Conservation (phyloP, 148 eudicot species). For the Bassia scoparia region DNA sequence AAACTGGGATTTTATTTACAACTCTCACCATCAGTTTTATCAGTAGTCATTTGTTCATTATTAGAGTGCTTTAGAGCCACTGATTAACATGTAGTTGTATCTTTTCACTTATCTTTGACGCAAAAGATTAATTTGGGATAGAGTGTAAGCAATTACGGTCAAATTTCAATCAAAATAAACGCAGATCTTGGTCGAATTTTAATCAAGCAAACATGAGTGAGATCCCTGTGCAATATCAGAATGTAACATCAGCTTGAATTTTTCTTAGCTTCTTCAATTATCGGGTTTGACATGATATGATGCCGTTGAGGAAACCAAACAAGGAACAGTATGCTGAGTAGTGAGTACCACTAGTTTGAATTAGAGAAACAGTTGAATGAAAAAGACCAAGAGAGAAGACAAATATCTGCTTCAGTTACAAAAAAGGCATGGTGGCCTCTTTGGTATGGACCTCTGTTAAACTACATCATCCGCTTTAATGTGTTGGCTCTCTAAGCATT, state of each 20-base stretch:
- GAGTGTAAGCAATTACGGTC: too few species aligned
- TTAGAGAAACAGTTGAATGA: slow-evolving; percentile 7
- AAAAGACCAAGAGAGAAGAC: slow-evolving; percentile 14
- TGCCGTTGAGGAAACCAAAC: neutral
- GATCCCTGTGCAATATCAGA: neutral
- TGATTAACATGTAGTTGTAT: too few species aligned
- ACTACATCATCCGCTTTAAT: too few species aligned
- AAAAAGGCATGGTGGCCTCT: neutral
- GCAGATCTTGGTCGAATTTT: neutral
- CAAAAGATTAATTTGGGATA: too few species aligned
- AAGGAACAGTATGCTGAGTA: neutral
- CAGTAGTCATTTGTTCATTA: too few species aligned
- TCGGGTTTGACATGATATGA: neutral
- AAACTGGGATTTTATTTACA: too few species aligned
- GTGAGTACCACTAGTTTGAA: neutral
- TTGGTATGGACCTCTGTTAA: neutral
- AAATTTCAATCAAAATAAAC: too few species aligned
- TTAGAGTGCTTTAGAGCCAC: too few species aligned
- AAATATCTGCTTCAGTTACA: slow-evolving; percentile 8
- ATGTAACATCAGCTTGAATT: slow-evolving; percentile 5
- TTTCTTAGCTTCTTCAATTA: too few species aligned
- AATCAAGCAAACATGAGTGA: neutral
- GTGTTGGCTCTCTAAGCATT: too few species aligned
- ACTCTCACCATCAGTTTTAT: too few species aligned
- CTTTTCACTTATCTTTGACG: too few species aligned